These are phyloP conservation scores for Crassisporium funariophilum DNA, from an alignment of 768 basidiomycete genomes.

Conservation along the genomic window DNA sequence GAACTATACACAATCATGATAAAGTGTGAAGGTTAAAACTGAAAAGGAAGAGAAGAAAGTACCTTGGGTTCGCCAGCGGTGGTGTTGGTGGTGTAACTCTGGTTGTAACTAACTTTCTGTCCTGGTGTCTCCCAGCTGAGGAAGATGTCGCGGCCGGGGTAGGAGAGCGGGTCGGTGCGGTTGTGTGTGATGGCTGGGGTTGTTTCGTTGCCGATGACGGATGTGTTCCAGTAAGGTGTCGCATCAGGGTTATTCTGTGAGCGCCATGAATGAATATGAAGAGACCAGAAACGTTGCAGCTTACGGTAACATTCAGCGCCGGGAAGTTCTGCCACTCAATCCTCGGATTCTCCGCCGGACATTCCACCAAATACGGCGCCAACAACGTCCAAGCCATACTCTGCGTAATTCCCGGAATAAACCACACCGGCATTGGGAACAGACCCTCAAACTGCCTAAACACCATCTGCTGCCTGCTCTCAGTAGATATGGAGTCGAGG, in stretches of 20 bases:
- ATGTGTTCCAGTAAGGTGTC: constrained; percentile 24
- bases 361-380: constrained; percentile 51
- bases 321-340: constrained; percentile 62
- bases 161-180: constrained; percentile 46
- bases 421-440: constrained; percentile 64
- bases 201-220: constrained; percentile 35
- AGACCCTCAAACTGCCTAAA: constrained; percentile 64
- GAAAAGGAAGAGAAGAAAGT: no score
- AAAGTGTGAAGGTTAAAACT: no score
- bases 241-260: constrained; percentile 26
- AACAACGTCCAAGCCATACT: constrained; percentile 65
- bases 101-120: constrained; percentile 51
- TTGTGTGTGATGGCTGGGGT: constrained; percentile 56
- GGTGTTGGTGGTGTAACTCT: constrained; percentile 51
- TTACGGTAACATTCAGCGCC: constrained; percentile 46
- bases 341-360: constrained; percentile 53
- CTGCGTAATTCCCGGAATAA: constrained; percentile 60
- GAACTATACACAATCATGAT: no score
- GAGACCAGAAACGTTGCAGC: constrained; percentile 12
- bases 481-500: constrained; percentile 58
- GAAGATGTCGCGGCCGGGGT: constrained; percentile 44
- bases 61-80: constrained; percentile 45
- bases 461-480: constrained; percentile 66
- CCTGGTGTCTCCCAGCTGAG: constrained; percentile 61
- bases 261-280: not conserved